phyloP scores from a whole-genome alignment of 2,329 filamentous ascomycete genomes.

The Botryosphaeria dothidea region DNA sequence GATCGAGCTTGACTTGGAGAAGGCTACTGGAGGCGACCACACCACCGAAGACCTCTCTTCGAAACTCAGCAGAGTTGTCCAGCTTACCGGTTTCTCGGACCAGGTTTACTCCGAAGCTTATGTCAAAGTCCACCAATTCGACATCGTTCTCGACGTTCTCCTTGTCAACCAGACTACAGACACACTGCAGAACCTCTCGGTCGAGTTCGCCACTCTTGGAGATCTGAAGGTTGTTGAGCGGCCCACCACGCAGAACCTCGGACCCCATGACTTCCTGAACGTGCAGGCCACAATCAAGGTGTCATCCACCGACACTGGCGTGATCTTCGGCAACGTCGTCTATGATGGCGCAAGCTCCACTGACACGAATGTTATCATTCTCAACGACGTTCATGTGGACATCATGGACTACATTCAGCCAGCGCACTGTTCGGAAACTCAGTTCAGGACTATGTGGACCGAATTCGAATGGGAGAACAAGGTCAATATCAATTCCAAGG shows the following conservation, averaged over 20 bases:
- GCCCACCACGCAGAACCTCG: constrained; percentile 93
- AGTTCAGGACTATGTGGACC: constrained; percentile 99
- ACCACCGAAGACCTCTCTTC: constrained; percentile 83
- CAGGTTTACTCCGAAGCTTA: constrained; percentile 99
- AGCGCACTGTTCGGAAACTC: constrained; percentile 92
- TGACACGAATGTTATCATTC: constrained; percentile 93
- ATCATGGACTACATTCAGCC: constrained; percentile 99
- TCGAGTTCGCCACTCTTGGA: constrained; percentile 97
- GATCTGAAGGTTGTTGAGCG: constrained; percentile 97
- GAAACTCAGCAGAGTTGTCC: constrained; percentile 93
- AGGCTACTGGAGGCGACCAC: constrained; percentile 88
- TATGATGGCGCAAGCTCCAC: constrained; percentile 92
- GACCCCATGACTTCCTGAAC: constrained; percentile 94
- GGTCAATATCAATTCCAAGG: constrained; percentile 99
- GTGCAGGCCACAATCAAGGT: constrained; percentile 99
- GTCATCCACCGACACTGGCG: constrained; percentile 92
- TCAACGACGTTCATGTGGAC: constrained; percentile 97
- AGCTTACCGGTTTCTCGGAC: constrained; percentile 97
- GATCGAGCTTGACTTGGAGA: constrained; percentile 86
- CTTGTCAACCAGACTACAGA: constrained; percentile 97
- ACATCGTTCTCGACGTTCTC: constrained; percentile 94
- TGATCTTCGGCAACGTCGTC: constrained; percentile 98
- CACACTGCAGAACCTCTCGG: constrained; percentile 93
- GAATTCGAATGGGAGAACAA: constrained; percentile 99
- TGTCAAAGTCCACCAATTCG: constrained; percentile 97